Base-by-base conservation (phyloP, 78 protist genomes). In the Paulinella micropora region DNA sequence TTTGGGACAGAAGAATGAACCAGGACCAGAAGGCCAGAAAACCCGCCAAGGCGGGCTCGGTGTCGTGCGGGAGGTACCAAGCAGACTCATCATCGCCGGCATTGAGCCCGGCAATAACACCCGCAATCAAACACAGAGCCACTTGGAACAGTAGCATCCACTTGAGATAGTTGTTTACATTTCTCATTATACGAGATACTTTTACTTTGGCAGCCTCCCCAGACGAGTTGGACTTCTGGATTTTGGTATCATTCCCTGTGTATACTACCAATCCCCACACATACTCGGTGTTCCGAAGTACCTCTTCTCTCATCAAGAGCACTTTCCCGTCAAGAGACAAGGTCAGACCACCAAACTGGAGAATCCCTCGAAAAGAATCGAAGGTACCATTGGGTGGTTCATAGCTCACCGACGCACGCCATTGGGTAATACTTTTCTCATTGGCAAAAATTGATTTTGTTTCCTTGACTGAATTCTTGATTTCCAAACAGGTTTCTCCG, bases 231-330 rank as follows among this genome's bases (percentile, higher is more conserved):
- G 37, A 36, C 67, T 89, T 73, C 23, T 2, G 37, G 38, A 93
- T 32, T 89, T 95, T 95, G 38, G 93, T 87, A 38, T 95, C 92
- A 28, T 2, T 3, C 3, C 95, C 95, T 0, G 91, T 89, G 86
- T 88, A 89, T 28, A 91, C 51, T 39, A 92, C 95, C 0, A 89
- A 35, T 0, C 92, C 94, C 37, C n/a, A 26, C 39, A 88, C 51
- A 92, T 91, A 94, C 4, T 89, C 94, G 0, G 99, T 95, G 87
- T 95, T 96, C 73, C 95, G 85, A 35, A 97, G 92, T 39, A 31
- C 86, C 34, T 77, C 35, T 15, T 96, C 95, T 28, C 88, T 67
- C 82, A 88, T 84, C 37, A 88, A 84, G 38, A 95, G 34, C 1
- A 39, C 39, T 23, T 0, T 28, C 28, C 34, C 84, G 4, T 15